A percentile compares a stretch with the other conserved stretches of the same genome.
Evolutionary conservation across 2,329 filamentous ascomycete species (phyloP).

Genomic region (Podosphaera xanthii): DNA sequence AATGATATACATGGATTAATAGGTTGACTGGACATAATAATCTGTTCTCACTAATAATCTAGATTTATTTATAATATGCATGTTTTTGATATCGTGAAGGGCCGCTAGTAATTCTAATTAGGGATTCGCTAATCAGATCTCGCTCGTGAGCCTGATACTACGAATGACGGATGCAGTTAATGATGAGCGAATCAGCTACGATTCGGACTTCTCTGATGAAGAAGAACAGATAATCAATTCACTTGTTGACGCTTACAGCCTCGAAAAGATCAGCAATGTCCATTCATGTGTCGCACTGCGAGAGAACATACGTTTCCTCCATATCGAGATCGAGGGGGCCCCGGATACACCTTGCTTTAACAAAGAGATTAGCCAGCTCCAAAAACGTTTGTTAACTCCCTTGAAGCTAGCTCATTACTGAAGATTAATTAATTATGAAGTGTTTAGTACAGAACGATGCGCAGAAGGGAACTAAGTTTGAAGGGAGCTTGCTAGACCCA

Average conservation of each 20-base stretch:
- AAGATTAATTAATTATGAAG: constrained; percentile 38
- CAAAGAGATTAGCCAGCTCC: background rate
- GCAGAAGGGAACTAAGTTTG: background rate
- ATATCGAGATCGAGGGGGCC: background rate
- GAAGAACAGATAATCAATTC: constrained; percentile 30
- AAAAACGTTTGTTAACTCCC: background rate
- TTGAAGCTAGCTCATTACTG: background rate
- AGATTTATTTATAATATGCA: too few species aligned
- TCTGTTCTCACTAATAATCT: too few species aligned
- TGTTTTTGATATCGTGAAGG: too few species aligned
- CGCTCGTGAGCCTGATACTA: too few species aligned
- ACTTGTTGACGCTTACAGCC: constrained; percentile 18
- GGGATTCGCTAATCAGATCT: too few species aligned
- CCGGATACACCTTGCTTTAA: background rate
- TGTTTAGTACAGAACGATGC: constrained; percentile 30
- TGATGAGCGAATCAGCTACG: constrained; percentile 31
- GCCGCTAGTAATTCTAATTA: too few species aligned
- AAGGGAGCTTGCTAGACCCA: background rate
- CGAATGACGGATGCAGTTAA: background rate
- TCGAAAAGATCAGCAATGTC: too few species aligned
- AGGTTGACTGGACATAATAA: too few species aligned
- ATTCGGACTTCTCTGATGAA: constrained; percentile 34
- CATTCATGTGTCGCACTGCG: too few species aligned
- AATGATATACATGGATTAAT: too few species aligned
- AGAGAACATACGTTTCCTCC: too few species aligned